A percentile compares a stretch with the other conserved stretches of the same genome.
Evolutionary conservation across 495 filamentous ascomycete genomes (phyloP).

Genomic region (Neurospora sp.): DNA sequence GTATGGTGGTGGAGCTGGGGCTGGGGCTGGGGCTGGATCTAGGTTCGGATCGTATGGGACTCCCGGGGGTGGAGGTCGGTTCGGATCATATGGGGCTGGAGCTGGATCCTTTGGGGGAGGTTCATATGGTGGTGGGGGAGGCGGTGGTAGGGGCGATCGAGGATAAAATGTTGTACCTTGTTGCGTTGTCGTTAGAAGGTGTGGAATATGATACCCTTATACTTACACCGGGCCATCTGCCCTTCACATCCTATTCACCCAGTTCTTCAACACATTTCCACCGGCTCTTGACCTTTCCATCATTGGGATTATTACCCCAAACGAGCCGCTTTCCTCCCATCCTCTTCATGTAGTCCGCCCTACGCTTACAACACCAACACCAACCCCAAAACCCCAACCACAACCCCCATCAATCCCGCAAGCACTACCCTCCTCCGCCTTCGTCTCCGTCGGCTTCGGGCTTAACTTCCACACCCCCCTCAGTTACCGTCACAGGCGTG

Average conservation of each 20-base stretch:
- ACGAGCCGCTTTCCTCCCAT: too few relatives aligned
- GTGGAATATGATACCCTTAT: not conserved
- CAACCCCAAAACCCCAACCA: not conserved
- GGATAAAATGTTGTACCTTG: constrained; percentile 2
- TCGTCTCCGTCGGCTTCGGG: not conserved
- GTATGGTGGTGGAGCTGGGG: not conserved
- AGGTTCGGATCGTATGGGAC: not conserved
- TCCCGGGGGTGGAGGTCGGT: not conserved
- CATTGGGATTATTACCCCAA: too few relatives aligned
- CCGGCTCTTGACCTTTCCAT: not conserved
- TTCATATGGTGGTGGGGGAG: not conserved
- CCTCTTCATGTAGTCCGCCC: too few relatives aligned
- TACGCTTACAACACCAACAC: not conserved
- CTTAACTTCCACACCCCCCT: not conserved
- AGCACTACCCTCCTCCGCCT: not conserved
- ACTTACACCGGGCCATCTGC: not conserved
- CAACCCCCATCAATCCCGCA: not conserved
- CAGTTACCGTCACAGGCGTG: not conserved
- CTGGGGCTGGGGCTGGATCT: not conserved
- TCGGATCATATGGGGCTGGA: not conserved
- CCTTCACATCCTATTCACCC: not conserved
- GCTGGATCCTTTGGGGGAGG: not conserved
- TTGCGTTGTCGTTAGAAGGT: not conserved
- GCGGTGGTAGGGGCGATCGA: constrained; percentile 2
- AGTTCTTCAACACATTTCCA: not conserved